phyloP scores from a whole-genome alignment of 2,329 filamentous ascomycete genomes.

The Cordyceps pruinosa region DNA sequence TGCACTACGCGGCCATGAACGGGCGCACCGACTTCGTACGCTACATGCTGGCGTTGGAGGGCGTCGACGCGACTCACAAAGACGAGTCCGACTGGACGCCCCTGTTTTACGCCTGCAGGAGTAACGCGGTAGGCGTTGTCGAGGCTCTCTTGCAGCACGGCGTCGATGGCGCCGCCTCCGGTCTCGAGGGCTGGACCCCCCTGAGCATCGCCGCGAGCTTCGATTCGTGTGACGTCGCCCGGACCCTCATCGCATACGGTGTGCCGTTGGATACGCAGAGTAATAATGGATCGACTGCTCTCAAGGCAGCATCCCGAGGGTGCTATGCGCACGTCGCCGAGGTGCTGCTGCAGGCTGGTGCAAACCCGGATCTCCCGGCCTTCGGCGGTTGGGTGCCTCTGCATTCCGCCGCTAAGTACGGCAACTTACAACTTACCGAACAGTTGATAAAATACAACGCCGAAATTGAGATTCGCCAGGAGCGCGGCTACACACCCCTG shows the following conservation, averaged over 20 bases:
- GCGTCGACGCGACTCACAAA: slow-evolving; percentile 2
- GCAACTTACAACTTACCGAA: slow-evolving; percentile 5
- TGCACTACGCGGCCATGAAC: slow-evolving; percentile 9
- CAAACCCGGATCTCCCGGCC: slow-evolving; percentile 10
- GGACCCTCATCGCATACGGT: slow-evolving; percentile 9
- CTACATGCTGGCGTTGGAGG: slow-evolving; percentile 4
- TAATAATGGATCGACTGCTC: slow-evolving; percentile 12
- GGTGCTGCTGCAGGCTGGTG: slow-evolving; percentile 13
- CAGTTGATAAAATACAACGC: slow-evolving; percentile 12
- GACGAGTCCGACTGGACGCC: slow-evolving; percentile 12
- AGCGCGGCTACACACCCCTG: slow-evolving; percentile 14
- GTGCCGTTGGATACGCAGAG: slow-evolving; percentile 8
- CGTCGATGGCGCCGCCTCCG: not conserved
- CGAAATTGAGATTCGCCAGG: not conserved
- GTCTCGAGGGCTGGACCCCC: slow-evolving; percentile 14
- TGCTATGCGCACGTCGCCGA: slow-evolving; percentile 9
- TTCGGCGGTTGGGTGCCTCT: slow-evolving; percentile 13
- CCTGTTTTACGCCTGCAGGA: slow-evolving; percentile 12
- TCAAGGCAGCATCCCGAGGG: slow-evolving; percentile 12
- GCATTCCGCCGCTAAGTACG: slow-evolving; percentile 15
- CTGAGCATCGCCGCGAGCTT: slow-evolving; percentile 14
- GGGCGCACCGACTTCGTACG: not conserved
- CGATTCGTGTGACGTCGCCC: slow-evolving; percentile 11
- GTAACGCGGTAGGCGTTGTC: slow-evolving; percentile 11
- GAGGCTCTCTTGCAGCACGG: slow-evolving; percentile 8